A percentile compares a stretch with the other conserved stretches of the same genome.
phyloP scores from a whole-genome alignment of 1,284 basidiomycete genomes.

The Moesziomyces globuligerus region DNA sequence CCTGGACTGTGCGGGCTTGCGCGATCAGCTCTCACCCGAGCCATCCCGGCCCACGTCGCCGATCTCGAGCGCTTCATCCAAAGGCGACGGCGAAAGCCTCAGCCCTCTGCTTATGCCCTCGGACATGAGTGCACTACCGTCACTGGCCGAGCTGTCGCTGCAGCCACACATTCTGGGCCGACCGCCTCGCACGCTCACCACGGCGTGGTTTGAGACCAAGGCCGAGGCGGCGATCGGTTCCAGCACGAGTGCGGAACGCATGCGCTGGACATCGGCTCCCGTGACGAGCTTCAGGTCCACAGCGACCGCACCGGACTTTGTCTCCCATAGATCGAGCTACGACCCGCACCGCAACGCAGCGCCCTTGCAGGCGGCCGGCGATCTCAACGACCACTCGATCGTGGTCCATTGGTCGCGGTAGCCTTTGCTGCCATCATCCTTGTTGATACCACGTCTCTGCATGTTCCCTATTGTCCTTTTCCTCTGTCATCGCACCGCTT shows the following conservation, averaged over 20 bases:
- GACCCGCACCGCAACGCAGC: constrained; percentile 6
- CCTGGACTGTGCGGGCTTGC: constrained; percentile 12
- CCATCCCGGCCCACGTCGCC: constrained; percentile 40
- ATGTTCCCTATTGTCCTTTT: constrained; percentile 3
- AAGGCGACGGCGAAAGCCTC: constrained; percentile 24
- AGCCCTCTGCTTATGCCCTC: constrained; percentile 29
- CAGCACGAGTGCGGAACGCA: constrained; percentile 23
- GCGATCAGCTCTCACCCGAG: constrained; percentile 31
- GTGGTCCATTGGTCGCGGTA: constrained; percentile 40
- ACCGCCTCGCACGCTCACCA: constrained; percentile 9
- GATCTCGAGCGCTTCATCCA: constrained; percentile 36
- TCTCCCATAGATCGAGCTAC: not conserved
- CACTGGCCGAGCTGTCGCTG: constrained; percentile 29
- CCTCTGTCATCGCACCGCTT: too few species aligned
- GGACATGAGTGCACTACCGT: constrained; percentile 20
- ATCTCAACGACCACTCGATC: constrained; percentile 17
- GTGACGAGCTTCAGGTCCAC: constrained; percentile 9
- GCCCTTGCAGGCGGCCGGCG: not conserved
- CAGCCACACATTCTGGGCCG: constrained; percentile 11
- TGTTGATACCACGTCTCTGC: not conserved
- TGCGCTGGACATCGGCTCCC: constrained; percentile 30
- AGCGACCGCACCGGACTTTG: constrained; percentile 1
- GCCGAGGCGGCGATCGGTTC: not conserved
- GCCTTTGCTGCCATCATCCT: not conserved
- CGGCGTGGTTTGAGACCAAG: constrained; percentile 32